phyloP scores from a whole-genome alignment of 2,329 filamentous ascomycete genomes.

The Drechslera avenae region DNA sequence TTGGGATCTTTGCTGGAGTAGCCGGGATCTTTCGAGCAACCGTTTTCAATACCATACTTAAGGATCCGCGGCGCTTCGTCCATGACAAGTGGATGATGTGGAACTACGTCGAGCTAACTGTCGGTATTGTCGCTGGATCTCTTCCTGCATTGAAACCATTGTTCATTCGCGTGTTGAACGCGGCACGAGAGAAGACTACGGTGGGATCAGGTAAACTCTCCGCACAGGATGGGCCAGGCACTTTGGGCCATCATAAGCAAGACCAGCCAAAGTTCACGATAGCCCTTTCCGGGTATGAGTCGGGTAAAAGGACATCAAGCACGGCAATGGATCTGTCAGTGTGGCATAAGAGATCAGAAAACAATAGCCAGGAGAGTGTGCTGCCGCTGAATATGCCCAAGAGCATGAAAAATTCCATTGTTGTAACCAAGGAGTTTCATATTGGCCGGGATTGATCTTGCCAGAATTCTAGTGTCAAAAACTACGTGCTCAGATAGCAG shows the following conservation, averaged over 20 bases:
- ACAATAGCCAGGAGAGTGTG: neutral
- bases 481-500: too few species aligned
- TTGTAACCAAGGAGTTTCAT: neutral
- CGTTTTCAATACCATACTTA: conserved; percentile 22
- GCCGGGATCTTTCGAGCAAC: conserved; percentile 50
- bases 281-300: too few species aligned
- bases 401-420: neutral
- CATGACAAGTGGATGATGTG: conserved; percentile 52
- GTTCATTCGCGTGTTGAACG: conserved; percentile 32
- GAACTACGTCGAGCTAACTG: conserved; percentile 53
- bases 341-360: neutral
- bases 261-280: too few species aligned
- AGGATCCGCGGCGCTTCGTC: conserved; percentile 45
- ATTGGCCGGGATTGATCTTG: neutral
- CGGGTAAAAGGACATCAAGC: too few species aligned
- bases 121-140: conserved; percentile 53
- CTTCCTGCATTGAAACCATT: conserved; percentile 49
- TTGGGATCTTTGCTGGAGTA: conserved; percentile 51
- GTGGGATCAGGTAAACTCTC: too few species aligned
- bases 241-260: too few species aligned
- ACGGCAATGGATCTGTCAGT: too few species aligned
- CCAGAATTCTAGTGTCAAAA: too few species aligned
- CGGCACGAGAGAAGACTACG: conserved; percentile 3
- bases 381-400: neutral
- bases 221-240: too few species aligned